phyloP scores from a whole-genome alignment of 768 basidiomycete species.

The Trametes cingulata region DNA sequence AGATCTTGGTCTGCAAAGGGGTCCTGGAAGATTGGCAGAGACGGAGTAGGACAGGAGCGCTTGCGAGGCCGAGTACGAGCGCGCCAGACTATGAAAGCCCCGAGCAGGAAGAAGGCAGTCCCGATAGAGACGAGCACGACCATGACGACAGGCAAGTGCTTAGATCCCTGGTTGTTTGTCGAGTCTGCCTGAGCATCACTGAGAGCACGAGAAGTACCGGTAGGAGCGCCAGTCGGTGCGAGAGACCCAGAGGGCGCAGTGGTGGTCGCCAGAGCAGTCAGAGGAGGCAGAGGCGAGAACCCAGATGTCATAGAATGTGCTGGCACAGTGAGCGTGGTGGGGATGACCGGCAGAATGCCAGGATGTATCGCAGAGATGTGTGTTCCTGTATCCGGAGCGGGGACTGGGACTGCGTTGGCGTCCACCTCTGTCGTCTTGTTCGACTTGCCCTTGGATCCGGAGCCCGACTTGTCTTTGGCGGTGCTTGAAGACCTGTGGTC shows the following conservation, averaged over 20 bases:
- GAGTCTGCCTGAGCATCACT: slow-evolving; percentile 8
- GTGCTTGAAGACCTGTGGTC: slow-evolving; percentile 7
- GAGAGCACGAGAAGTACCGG: slow-evolving; percentile 16
- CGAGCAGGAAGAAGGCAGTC: slow-evolving; percentile 48
- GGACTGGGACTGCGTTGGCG: slow-evolving; percentile 46
- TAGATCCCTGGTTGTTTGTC: slow-evolving; percentile 13
- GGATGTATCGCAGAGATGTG: slow-evolving; percentile 23
- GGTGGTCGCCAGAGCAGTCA: slow-evolving; percentile 17
- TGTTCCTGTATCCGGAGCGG: slow-evolving; percentile 46
- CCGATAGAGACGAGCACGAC: slow-evolving; percentile 58
- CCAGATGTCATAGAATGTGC: slow-evolving; percentile 12
- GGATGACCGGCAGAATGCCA: slow-evolving; percentile 27
- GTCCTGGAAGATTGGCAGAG: slow-evolving; percentile 71
- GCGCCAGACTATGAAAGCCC: slow-evolving; percentile 48
- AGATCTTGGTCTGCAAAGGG: slow-evolving; percentile 48
- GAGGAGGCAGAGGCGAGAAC: slow-evolving; percentile 24
- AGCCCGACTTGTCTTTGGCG: slow-evolving; percentile 8
- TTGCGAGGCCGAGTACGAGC: slow-evolving; percentile 51
- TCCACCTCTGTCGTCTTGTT: slow-evolving; percentile 22
- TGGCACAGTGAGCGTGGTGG: slow-evolving; percentile 7
- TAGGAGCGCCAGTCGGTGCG: background rate
- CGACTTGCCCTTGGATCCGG: background rate
- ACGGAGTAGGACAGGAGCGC: slow-evolving; percentile 64
- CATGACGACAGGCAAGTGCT: slow-evolving; percentile 47
- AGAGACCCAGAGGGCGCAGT: background rate